Evolutionary conservation across 306 rosid species (phyloP).

Genomic region (Lablab purpureus): DNA sequence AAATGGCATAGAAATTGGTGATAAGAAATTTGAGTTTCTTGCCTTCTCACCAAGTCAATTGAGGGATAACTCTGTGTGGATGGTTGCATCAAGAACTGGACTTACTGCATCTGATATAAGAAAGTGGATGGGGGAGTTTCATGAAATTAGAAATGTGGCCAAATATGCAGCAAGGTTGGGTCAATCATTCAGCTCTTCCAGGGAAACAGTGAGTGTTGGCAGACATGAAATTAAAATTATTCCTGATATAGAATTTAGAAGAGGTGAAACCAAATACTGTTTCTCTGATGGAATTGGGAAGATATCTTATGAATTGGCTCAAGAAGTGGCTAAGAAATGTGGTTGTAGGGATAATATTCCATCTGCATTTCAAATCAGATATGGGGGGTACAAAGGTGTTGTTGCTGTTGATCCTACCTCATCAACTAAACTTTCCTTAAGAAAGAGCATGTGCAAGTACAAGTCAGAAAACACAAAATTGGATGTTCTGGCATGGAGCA

Average conservation of each 20-base stretch:
- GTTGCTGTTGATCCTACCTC: constrained; percentile 87
- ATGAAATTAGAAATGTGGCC: constrained; percentile 74
- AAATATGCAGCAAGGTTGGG: constrained; percentile 91
- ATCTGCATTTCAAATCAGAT: constrained; percentile 93
- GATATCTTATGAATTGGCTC: constrained; percentile 71
- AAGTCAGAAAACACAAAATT: constrained; percentile 64
- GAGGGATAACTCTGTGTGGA: constrained; percentile 81
- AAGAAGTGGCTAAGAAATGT: constrained; percentile 69
- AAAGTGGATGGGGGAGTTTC: constrained; percentile 75
- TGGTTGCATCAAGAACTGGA: constrained; percentile 73
- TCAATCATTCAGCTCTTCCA: constrained; percentile 88
- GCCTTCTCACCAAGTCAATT: constrained; percentile 90
- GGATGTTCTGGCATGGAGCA: constrained; percentile 78
- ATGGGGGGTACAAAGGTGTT: constrained; percentile 91
- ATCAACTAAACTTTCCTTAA: constrained; percentile 65
- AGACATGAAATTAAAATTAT: constrained; percentile 61
- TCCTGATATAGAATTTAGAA: constrained; percentile 62
- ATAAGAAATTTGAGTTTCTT: constrained; percentile 79
- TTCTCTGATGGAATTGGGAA: constrained; percentile 95
- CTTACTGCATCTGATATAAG: constrained; percentile 64
- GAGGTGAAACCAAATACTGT: constrained; percentile 52
- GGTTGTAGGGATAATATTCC: constrained; percentile 54
- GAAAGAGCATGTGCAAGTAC: constrained; percentile 83
- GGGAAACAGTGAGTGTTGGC: constrained; percentile 68
- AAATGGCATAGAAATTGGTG: constrained; percentile 70